Evolutionary conservation across 2,329 filamentous ascomycete species (phyloP).

Genomic region (Coniochaeta pulveracea): DNA sequence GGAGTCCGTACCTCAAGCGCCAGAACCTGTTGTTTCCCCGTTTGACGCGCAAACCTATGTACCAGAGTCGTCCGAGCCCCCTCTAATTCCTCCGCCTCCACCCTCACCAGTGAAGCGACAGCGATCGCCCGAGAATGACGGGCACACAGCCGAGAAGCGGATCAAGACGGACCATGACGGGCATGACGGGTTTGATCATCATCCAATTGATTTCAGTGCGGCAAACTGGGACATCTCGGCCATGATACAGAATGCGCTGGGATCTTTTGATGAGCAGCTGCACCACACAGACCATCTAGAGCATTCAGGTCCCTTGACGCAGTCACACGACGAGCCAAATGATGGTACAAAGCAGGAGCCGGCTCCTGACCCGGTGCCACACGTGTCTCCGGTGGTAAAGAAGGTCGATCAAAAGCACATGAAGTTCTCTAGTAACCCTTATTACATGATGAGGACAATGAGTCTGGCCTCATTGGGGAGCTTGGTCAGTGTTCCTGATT

Average conservation of each 20-base stretch:
- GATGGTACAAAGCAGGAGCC: conserved; percentile 5
- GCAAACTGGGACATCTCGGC: conserved; percentile 15
- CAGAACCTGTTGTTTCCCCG: too few species aligned
- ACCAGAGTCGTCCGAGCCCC: too few species aligned
- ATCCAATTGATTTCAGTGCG: not conserved
- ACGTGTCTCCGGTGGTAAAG: too few species aligned
- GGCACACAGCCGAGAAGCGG: conserved; percentile 11
- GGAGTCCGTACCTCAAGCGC: too few species aligned
- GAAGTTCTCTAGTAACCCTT: conserved; percentile 20
- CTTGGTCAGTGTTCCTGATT: conserved; percentile 12
- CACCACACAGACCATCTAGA: too few species aligned
- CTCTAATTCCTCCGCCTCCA: conserved; percentile 6
- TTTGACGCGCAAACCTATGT: too few species aligned
- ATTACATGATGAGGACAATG: conserved; percentile 23
- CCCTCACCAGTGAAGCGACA: conserved; percentile 15
- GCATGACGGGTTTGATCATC: conserved; percentile 4
- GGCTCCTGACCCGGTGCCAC: conserved; percentile 7
- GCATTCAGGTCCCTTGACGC: too few species aligned
- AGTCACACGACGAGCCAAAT: conserved; percentile 3
- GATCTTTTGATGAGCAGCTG: conserved; percentile 12
- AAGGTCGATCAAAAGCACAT: conserved; percentile 18
- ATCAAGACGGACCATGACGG: conserved; percentile 12
- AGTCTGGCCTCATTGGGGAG: conserved; percentile 22
- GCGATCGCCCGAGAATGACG: conserved; percentile 8
- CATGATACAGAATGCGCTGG: conserved; percentile 18